Evolutionary conservation across 2,329 filamentous ascomycete species (phyloP).

Genomic region (Claviceps sp.): DNA sequence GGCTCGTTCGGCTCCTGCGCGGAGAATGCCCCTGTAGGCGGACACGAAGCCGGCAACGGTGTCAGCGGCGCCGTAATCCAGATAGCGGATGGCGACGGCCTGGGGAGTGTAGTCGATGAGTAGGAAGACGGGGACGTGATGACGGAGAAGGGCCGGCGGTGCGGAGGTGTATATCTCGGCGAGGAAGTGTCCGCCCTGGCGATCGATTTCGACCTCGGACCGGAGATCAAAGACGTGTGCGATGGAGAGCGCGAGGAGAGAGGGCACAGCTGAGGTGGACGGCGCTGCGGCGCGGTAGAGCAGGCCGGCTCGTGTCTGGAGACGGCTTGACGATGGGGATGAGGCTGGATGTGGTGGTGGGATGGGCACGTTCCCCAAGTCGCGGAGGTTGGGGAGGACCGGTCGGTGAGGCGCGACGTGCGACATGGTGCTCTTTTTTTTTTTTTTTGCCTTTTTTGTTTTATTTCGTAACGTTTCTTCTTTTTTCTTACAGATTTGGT

Average conservation of each 20-base stretch:
- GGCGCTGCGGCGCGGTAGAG: slow-evolving; percentile 58
- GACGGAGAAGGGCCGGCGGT: slow-evolving; percentile 21
- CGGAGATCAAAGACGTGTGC: slow-evolving; percentile 56
- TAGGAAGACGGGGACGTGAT: slow-evolving; percentile 52
- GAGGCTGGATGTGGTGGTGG: slow-evolving; percentile 11
- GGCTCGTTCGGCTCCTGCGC: slow-evolving; percentile 28
- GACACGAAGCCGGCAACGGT: slow-evolving; percentile 45
- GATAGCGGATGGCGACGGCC: slow-evolving; percentile 45
- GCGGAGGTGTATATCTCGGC: slow-evolving; percentile 7
- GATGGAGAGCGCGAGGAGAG: slow-evolving; percentile 44
- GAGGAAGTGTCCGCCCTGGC: slow-evolving; percentile 18
- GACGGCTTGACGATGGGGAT: slow-evolving; percentile 26
- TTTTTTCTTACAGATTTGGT: not conserved
- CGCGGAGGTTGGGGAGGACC: slow-evolving; percentile 54
- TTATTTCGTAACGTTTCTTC: not conserved
- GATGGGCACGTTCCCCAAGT: slow-evolving; percentile 47
- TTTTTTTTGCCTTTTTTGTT: not conserved
- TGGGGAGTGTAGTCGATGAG: slow-evolving; percentile 50
- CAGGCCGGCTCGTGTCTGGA: slow-evolving; percentile 37
- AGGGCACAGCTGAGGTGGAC: slow-evolving; percentile 36
- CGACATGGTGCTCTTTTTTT: slow-evolving; percentile 7
- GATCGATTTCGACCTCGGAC: slow-evolving; percentile 44
- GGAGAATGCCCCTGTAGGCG: slow-evolving; percentile 50
- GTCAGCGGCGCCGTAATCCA: slow-evolving; percentile 40
- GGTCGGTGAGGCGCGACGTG: slow-evolving; percentile 26